Evolutionary conservation across 2,329 filamentous ascomycete species (phyloP).

Genomic region (Claviceps africana): DNA sequence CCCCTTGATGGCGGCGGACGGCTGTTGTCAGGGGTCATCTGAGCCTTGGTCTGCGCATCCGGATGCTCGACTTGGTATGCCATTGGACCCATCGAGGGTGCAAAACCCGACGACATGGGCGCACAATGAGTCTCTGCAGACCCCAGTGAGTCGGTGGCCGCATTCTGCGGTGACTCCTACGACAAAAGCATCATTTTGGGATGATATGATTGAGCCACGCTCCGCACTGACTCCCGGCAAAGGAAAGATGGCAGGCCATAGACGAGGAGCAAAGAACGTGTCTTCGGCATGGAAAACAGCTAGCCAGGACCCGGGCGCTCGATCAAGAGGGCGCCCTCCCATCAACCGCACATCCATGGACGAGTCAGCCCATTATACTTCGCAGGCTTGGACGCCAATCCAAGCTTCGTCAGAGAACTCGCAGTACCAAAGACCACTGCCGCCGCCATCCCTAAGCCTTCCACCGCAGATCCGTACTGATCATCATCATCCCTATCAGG

Average conservation of each 20-base stretch:
- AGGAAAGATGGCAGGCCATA: constrained; percentile 27
- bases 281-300: constrained; percentile 78
- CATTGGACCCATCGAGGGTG: constrained; percentile 22
- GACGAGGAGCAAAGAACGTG: constrained; percentile 70
- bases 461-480: neutral
- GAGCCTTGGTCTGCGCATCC: constrained; percentile 35
- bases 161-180: constrained; percentile 63
- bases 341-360: constrained; percentile 47
- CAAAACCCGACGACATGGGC: constrained; percentile 11
- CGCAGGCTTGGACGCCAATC: constrained; percentile 41
- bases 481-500: neutral
- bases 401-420: constrained; percentile 25
- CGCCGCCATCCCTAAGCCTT: neutral
- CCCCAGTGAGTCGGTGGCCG: constrained; percentile 56
- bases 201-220: constrained; percentile 47
- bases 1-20: constrained; percentile 27
- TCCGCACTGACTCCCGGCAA: constrained; percentile 61
- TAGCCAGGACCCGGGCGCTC: constrained; percentile 47
- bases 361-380: constrained; percentile 51
- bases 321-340: constrained; percentile 66
- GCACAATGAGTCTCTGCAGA: constrained; percentile 40
- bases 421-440: constrained; percentile 10
- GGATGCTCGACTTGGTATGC: constrained; percentile 21
- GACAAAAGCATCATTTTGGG: constrained; percentile 38
- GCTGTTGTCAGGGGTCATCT: constrained; percentile 16